Conservation (phyloP, 2,329 filamentous ascomycete species). For the Colletotrichum sp. region DNA sequence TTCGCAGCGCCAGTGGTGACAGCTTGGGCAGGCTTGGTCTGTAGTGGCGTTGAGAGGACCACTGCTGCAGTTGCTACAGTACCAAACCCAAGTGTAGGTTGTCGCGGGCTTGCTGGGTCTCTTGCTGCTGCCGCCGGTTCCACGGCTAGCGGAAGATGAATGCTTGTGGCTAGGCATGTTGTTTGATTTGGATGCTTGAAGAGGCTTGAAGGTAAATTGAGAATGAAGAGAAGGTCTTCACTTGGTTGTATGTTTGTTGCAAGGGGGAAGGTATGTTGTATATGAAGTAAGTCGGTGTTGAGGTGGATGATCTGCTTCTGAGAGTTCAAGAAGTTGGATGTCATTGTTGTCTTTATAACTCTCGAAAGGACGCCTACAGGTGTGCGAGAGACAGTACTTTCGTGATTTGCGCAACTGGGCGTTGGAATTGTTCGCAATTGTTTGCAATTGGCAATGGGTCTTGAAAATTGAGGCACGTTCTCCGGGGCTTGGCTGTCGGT, state of each 20-base stretch:
- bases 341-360: no score
- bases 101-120: not conserved
- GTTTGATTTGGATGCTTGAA: not conserved
- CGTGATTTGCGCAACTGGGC: no score
- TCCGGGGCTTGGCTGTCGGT: no score
- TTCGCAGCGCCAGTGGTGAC: not conserved
- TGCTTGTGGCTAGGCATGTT: not conserved
- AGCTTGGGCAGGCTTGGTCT: not conserved
- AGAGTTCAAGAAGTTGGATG: no score
- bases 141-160: not conserved
- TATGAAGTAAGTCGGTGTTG: no score
- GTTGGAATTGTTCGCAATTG: no score
- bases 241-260: not conserved
- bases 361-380: no score
- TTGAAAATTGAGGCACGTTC: no score
- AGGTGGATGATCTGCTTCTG: no score
- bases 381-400: no score
- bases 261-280: no score
- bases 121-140: not conserved
- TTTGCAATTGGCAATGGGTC: no score
- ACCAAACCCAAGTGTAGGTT: not conserved
- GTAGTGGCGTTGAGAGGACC: not conserved
- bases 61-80: not conserved
- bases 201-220: not conserved
- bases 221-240: not conserved